Evolutionary conservation across 2,329 filamentous ascomycete genomes (phyloP).

Genomic region (Metarhizium robertsii): DNA sequence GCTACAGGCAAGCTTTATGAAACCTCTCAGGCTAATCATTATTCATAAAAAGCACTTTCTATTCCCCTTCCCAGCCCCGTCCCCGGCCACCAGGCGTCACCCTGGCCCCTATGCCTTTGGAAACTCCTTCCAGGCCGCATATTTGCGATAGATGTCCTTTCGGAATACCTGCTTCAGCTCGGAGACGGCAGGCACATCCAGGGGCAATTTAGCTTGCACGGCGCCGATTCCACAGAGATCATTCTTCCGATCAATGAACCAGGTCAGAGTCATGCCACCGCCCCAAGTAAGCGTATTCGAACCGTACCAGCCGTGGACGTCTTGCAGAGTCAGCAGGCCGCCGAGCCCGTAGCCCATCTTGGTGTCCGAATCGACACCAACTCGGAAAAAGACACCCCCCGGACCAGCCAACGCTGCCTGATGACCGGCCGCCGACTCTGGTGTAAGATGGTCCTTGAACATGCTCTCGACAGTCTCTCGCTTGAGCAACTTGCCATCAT

Average conservation of each 20-base stretch:
- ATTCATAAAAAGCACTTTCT: no score
- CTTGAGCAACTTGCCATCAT: slow-evolving; percentile 38
- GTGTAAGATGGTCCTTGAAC: slow-evolving; percentile 36
- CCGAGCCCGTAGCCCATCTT: slow-evolving; percentile 31
- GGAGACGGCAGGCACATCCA: slow-evolving; percentile 12
- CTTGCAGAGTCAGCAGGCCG: slow-evolving; percentile 30
- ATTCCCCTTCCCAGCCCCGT: no score
- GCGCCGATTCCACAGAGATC: slow-evolving; percentile 32
- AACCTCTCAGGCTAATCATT: no score
- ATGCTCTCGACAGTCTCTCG: slow-evolving; percentile 30
- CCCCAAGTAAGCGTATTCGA: slow-evolving; percentile 34
- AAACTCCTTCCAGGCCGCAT: slow-evolving; percentile 2
- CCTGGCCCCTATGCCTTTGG: neutral
- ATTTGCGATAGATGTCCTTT: slow-evolving; percentile 30
- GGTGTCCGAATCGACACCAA: slow-evolving; percentile 20
- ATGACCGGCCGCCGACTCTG: slow-evolving; percentile 13
- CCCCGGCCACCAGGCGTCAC: no score
- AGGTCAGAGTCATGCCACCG: slow-evolving; percentile 33
- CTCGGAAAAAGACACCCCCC: slow-evolving; percentile 24
- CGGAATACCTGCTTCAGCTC: slow-evolving; percentile 33
- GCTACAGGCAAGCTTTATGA: no score
- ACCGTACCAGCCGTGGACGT: slow-evolving; percentile 33
- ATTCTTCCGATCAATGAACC: slow-evolving; percentile 41
- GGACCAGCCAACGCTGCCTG: slow-evolving; percentile 20
- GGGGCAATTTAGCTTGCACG: slow-evolving; percentile 27